Conservation (phyloP, 208 protist species). For the Balamuthia mandrillaris region DNA sequence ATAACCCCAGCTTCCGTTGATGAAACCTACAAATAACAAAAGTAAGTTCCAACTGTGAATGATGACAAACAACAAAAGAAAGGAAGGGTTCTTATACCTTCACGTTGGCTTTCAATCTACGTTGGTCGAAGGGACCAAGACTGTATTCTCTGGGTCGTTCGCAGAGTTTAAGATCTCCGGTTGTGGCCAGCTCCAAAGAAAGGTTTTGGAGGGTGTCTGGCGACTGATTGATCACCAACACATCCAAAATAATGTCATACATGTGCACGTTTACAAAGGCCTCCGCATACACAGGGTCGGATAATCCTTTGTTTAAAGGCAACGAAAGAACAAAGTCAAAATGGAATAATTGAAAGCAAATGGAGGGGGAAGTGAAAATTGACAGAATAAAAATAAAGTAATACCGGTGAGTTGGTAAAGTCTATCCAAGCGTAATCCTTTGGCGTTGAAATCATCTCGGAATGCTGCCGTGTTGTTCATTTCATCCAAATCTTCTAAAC, state of each 20-base stretch:
- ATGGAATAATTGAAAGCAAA: too few relatives aligned
- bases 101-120: constrained; percentile 87
- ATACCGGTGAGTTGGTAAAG: constrained; percentile 91
- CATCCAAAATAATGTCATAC: constrained; percentile 95
- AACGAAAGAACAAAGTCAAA: too few relatives aligned
- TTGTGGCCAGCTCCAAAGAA: constrained; percentile 90
- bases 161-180: constrained; percentile 94
- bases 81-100: too few relatives aligned
- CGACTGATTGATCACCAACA: constrained; percentile 88
- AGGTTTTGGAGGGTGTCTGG: constrained; percentile 88
- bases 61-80: background rate
- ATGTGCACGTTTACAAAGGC: constrained; percentile 93
- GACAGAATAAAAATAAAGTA: too few relatives aligned
- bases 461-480: too few relatives aligned
- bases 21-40: too few relatives aligned
- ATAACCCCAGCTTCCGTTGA: constrained; percentile 95
- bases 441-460: too few relatives aligned
- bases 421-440: constrained; percentile 59
- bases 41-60: background rate
- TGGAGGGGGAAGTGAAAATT: too few relatives aligned
- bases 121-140: constrained; percentile 79
- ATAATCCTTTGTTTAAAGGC: constrained; percentile 70
- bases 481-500: background rate
- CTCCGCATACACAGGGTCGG: constrained; percentile 94
- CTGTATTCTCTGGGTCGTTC: constrained; percentile 91